A percentile compares a stretch with the other conserved stretches of the same genome.
phyloP scores from a whole-genome alignment of 2,329 filamentous ascomycete species.

The Colletotrichum sp. region DNA sequence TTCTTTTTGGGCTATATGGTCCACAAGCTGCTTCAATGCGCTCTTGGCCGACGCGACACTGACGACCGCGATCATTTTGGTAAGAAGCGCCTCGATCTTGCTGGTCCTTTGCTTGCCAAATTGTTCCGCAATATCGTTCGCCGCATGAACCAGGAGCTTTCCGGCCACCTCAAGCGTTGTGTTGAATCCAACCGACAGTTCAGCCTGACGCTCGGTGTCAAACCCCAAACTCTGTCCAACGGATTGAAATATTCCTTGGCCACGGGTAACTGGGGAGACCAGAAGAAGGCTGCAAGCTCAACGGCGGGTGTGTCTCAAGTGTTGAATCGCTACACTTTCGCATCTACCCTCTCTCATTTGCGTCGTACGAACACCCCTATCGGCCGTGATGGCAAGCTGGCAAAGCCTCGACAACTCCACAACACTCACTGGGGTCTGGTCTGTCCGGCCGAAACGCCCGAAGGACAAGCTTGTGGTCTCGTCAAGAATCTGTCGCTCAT shows the following conservation, averaged over 20 bases:
- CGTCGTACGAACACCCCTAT: constrained; percentile 97
- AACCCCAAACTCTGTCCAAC: constrained; percentile 88
- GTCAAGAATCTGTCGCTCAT: constrained; percentile 98
- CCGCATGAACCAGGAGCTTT: constrained; percentile 88
- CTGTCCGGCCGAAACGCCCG: constrained; percentile 95
- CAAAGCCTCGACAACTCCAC: constrained; percentile 96
- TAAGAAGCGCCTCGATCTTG: constrained; percentile 96
- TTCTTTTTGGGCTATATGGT: constrained; percentile 99
- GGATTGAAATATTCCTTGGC: constrained; percentile 96
- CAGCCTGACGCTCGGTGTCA: constrained; percentile 88
- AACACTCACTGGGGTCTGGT: constrained; percentile 99
- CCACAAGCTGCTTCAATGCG: constrained; percentile 91
- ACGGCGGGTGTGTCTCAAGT: constrained; percentile 98
- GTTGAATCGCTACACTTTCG: constrained; percentile 95
- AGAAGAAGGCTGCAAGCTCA: constrained; percentile 95
- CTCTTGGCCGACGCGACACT: constrained; percentile 88
- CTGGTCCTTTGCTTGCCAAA: constrained; percentile 92
- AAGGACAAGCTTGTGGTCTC: constrained; percentile 96
- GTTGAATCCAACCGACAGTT: constrained; percentile 90
- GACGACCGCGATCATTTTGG: constrained; percentile 99
- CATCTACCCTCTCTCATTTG: constrained; percentile 95
- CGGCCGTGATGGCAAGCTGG: constrained; percentile 95
- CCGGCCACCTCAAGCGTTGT: constrained; percentile 88
- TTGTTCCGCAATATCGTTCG: constrained; percentile 92
- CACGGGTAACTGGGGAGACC: constrained; percentile 98